Evolutionary conservation across 2,329 filamentous ascomycete genomes (phyloP).

Genomic region (Phialophora verrucosa): DNA sequence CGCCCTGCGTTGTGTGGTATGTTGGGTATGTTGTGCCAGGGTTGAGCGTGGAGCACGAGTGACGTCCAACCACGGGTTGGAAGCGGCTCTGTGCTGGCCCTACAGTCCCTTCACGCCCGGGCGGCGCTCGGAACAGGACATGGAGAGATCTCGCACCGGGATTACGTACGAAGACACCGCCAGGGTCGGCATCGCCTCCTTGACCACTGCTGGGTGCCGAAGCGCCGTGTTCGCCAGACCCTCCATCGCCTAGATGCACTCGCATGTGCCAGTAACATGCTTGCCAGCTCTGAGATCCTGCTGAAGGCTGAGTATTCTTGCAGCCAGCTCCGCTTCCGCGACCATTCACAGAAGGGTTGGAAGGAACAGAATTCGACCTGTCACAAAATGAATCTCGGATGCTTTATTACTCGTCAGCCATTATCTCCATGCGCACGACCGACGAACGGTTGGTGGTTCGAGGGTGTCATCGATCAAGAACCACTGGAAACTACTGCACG

Average conservation of each 20-base stretch:
- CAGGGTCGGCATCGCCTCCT: not conserved
- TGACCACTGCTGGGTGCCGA: not conserved
- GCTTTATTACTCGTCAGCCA: slow-evolving; percentile 20
- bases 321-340: slow-evolving; percentile 19
- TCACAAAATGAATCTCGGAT: slow-evolving; percentile 4
- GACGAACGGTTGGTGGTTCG: not conserved
- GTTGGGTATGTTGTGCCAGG: not conserved
- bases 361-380: slow-evolving; percentile 4
- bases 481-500: slow-evolving; percentile 6
- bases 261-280: slow-evolving; percentile 8
- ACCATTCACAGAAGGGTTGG: slow-evolving; percentile 14
- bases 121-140: not conserved
- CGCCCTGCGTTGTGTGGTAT: slow-evolving; percentile 6
- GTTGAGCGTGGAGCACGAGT: not conserved
- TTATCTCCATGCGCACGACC: not conserved
- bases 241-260: not conserved
- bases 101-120: not conserved
- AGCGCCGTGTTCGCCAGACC: not conserved
- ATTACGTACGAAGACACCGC: slow-evolving; percentile 4
- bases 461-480: slow-evolving; percentile 15
- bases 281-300: not conserved
- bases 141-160: not conserved
- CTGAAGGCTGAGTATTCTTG: not conserved
- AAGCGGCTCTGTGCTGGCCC: slow-evolving; percentile 11
- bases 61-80: slow-evolving; percentile 13